Conservation (phyloP, 1,139 yeast species). For the Suhomyces anneliseae region DNA sequence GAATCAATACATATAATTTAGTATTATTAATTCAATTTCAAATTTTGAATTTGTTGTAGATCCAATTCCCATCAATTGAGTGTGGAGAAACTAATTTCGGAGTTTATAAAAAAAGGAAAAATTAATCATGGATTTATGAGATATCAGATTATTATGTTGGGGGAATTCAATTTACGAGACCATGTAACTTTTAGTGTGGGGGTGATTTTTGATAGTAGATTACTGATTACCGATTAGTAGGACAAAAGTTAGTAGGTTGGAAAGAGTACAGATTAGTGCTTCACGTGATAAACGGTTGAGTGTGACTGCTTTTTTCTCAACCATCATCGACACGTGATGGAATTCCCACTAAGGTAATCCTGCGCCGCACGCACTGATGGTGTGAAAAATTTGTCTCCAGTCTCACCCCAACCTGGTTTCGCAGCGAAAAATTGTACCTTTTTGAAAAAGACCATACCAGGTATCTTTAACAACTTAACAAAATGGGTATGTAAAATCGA, state of each 20-base stretch:
- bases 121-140: too few relatives aligned
- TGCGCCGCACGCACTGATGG: slow-evolving; percentile 7
- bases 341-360: neutral
- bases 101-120: too few relatives aligned
- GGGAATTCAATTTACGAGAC: too few relatives aligned
- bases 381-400: slow-evolving; percentile 9
- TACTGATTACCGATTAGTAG: too few relatives aligned
- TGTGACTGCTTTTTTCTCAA: slow-evolving; percentile 13
- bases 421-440: slow-evolving; percentile 8
- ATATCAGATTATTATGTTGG: too few relatives aligned
- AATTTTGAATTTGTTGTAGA: too few relatives aligned
- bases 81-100: too few relatives aligned
- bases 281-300: neutral
- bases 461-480: slow-evolving; percentile 14
- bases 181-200: too few relatives aligned
- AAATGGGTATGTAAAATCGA: slow-evolving; percentile 17
- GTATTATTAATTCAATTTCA: neutral
- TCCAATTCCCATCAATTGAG: too few relatives aligned
- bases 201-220: too few relatives aligned
- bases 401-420: slow-evolving; percentile 1
- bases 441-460: slow-evolving; percentile 3
- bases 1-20: slow-evolving; percentile 3
- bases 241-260: too few relatives aligned
- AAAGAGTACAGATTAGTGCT: too few relatives aligned
- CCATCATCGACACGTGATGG: slow-evolving; percentile 1